phyloP scores from a whole-genome alignment of 805 yeast species.

The Lachancea mirantina region DNA sequence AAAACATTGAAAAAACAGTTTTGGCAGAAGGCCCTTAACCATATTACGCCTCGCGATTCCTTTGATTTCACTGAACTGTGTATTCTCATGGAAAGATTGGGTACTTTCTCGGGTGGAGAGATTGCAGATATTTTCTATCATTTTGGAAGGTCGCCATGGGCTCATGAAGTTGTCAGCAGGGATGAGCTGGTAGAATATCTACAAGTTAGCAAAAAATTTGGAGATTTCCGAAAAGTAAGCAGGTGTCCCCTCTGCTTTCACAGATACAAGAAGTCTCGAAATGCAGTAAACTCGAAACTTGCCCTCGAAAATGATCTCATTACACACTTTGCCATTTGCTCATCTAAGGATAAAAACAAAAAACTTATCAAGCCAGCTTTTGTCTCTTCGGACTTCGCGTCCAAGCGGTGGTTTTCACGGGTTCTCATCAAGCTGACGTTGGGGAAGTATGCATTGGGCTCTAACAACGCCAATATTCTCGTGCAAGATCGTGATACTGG shows the following conservation, averaged over 20 bases:
- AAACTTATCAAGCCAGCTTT: constrained; percentile 58
- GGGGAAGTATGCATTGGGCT: constrained; percentile 81
- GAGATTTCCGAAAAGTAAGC: constrained; percentile 42
- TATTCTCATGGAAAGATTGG: constrained; percentile 48
- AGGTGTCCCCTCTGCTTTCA: constrained; percentile 77
- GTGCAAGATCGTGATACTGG: constrained; percentile 93
- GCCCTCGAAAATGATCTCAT: constrained; percentile 51
- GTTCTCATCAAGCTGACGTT: constrained; percentile 76
- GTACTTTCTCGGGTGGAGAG: constrained; percentile 46
- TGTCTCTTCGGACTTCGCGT: constrained; percentile 75
- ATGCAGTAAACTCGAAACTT: constrained; percentile 31
- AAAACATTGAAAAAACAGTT: constrained; percentile 54
- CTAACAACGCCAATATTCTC: constrained; percentile 85
- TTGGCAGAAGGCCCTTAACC: constrained; percentile 54
- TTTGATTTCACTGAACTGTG: constrained; percentile 49
- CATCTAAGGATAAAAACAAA: constrained; percentile 67
- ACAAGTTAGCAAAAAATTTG: constrained; percentile 33
- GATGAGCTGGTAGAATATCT: constrained; percentile 42
- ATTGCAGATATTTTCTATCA: constrained; percentile 46
- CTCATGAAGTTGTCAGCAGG: constrained; percentile 42
- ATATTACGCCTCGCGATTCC: constrained; percentile 37
- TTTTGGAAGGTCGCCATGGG: constrained; percentile 42
- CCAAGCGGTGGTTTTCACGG: constrained; percentile 83
- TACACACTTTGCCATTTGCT: constrained; percentile 85
- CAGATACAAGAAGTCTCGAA: constrained; percentile 45